A percentile compares a stretch with the other conserved stretches of the same genome.
These are phyloP conservation scores for Diversispora epigaea DNA, from an alignment of 192 early-diverging fungal species.

Conservation along the genomic window DNA sequence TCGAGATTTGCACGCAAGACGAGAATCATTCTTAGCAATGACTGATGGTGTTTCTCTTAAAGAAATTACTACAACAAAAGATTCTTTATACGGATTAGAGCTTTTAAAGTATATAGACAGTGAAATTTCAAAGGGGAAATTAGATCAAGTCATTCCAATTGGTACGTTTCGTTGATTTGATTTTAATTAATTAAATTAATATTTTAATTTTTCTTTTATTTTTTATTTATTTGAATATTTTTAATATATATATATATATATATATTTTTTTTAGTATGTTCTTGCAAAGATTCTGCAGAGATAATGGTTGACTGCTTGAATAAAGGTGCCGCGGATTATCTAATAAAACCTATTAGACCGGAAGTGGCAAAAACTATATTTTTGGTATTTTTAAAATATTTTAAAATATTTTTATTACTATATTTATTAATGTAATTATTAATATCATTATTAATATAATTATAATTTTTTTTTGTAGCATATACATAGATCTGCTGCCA, in stretches of 20 bases:
- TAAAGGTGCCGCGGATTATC: conserved; percentile 53
- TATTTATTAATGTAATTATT: background rate
- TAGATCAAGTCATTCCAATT: conserved; percentile 40
- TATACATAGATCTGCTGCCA: background rate
- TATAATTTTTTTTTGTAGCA: conserved; percentile 1
- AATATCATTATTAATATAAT: background rate
- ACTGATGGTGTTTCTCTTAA: background rate
- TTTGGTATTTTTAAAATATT: conserved; percentile 40
- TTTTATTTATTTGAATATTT: background rate
- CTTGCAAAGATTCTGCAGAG: conserved; percentile 37
- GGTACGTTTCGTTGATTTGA: conserved; percentile 29
- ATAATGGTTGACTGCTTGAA: conserved; percentile 52
- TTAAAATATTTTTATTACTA: conserved; percentile 1
- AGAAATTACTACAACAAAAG: conserved; percentile 1
- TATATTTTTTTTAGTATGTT: conserved; percentile 37
- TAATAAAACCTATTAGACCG: conserved; percentile 53
- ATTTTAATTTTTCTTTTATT: background rate
- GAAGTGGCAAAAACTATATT: conserved; percentile 54
- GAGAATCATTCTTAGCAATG: conserved; percentile 18
- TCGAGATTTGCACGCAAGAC: conserved; percentile 8
- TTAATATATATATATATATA: background rate
- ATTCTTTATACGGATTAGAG: conserved; percentile 32
- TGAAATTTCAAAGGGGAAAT: conserved; percentile 36
- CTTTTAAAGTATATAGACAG: conserved; percentile 37
- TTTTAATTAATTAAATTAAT: background rate